phyloP scores from a whole-genome alignment of 768 basidiomycete species.

The Tephrocybe sp. region DNA sequence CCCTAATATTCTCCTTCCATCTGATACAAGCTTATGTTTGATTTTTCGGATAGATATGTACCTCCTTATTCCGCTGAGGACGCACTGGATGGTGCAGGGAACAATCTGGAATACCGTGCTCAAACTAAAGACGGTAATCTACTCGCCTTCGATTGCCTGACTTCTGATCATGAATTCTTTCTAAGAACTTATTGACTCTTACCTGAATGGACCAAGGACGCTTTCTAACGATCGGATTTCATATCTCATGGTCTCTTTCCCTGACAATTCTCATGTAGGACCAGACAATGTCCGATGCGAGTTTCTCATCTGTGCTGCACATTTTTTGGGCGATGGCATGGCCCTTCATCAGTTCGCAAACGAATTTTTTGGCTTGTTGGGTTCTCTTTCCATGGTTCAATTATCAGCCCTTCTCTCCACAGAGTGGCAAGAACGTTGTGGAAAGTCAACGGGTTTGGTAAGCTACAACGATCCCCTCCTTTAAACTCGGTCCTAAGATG shows the following conservation, averaged over 20 bases:
- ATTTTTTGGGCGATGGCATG: constrained; percentile 88
- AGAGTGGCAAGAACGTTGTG: constrained; percentile 29
- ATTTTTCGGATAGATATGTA: constrained; percentile 36
- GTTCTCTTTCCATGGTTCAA: constrained; percentile 26
- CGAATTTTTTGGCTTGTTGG: constrained; percentile 71
- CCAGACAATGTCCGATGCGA: constrained; percentile 40
- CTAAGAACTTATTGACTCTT: constrained; percentile 59
- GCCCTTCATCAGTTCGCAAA: constrained; percentile 80
- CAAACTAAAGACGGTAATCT: constrained; percentile 50
- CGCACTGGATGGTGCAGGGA: constrained; percentile 45
- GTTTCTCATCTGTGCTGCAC: constrained; percentile 71
- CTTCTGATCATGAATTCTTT: neutral
- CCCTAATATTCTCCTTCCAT: neutral
- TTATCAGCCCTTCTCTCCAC: constrained; percentile 29
- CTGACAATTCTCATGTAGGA: constrained; percentile 5
- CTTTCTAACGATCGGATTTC: constrained; percentile 67
- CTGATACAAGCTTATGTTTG: neutral
- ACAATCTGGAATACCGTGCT: constrained; percentile 45
- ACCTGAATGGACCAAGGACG: constrained; percentile 76
- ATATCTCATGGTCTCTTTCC: constrained; percentile 48
- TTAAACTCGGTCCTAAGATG: constrained; percentile 1
- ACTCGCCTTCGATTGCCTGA: neutral
- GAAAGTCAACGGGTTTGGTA: constrained; percentile 19
- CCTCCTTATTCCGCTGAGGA: constrained; percentile 39
- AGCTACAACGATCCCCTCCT: constrained; percentile 1